Percentiles rank a stretch among this genome's conserved stretches.
Evolutionary conservation across 352 stramenopile genomes (phyloP).

Genomic region (Peronospora tabacina): DNA sequence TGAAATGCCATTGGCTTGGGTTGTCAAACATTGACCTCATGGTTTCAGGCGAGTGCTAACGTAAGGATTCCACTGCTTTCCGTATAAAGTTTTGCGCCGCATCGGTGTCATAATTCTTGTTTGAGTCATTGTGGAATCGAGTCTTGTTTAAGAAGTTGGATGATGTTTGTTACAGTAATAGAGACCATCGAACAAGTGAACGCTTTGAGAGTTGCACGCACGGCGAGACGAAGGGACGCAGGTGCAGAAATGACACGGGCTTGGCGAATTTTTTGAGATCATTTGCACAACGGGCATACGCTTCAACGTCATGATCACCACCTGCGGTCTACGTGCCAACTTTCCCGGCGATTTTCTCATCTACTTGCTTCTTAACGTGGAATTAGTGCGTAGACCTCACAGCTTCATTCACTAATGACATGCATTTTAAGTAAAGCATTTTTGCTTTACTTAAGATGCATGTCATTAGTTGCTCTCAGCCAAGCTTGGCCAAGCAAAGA

Average conservation of each 20-base stretch:
- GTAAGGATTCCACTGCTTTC: neutral
- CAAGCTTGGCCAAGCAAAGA: too few relatives aligned
- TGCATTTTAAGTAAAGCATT: too few relatives aligned
- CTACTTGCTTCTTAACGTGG: neutral
- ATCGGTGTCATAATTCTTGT: constrained; percentile 2
- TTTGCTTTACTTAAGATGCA: too few relatives aligned
- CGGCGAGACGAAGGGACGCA: too few relatives aligned
- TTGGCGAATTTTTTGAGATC: too few relatives aligned
- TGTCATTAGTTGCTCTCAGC: too few relatives aligned
- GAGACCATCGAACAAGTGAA: constrained; percentile 4
- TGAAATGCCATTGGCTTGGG: neutral
- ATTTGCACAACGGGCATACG: too few relatives aligned
- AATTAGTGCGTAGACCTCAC: too few relatives aligned
- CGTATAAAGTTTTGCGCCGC: neutral
- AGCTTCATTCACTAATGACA: too few relatives aligned
- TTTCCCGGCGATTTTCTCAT: neutral
- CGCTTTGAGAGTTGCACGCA: neutral
- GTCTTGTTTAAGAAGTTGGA: constrained; percentile 6
- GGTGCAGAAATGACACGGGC: too few relatives aligned
- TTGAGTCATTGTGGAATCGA: constrained; percentile 7
- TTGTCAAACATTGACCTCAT: neutral
- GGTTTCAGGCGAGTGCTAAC: neutral
- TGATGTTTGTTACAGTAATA: constrained; percentile 13
- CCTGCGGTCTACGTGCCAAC: too few relatives aligned
- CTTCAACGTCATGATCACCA: too few relatives aligned